Evolutionary conservation across 768 basidiomycete genomes (phyloP).

Genomic region (Trichaptum fuscoviolaceum): DNA sequence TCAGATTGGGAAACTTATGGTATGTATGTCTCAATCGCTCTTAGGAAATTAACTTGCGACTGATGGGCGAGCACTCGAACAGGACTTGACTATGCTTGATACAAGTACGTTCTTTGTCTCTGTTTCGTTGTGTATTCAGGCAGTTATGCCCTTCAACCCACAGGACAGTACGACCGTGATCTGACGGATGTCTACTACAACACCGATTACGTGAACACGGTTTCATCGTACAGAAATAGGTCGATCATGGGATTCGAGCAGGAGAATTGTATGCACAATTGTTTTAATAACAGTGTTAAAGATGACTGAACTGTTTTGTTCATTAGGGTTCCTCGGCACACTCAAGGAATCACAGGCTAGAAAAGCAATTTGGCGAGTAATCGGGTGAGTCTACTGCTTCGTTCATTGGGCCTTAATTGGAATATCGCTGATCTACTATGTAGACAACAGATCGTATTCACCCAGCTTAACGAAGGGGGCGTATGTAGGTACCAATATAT

Average conservation of each 20-base stretch:
- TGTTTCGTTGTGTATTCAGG: not conserved
- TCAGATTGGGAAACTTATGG: conserved; percentile 25
- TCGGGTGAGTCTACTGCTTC: conserved; percentile 10
- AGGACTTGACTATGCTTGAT: conserved; percentile 25
- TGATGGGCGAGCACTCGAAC: not conserved
- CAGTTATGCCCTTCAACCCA: not conserved
- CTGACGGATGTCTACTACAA: conserved; percentile 26
- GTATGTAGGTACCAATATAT: conserved; percentile 3
- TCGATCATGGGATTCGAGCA: conserved; percentile 24
- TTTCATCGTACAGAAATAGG: conserved; percentile 15
- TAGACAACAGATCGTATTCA: conserved; percentile 25
- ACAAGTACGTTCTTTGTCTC: conserved; percentile 13
- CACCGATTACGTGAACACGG: conserved; percentile 16
- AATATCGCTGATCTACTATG: not conserved
- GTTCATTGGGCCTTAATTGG: not conserved
- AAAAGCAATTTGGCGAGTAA: conserved; percentile 23
- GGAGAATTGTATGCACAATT: conserved; percentile 17
- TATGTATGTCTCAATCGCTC: not conserved
- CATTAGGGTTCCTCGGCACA: conserved; percentile 16
- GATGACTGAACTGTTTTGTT: not conserved
- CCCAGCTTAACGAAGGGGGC: conserved; percentile 19
- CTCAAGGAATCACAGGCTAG: conserved; percentile 15
- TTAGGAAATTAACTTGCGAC: not conserved
- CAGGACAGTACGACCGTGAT: conserved; percentile 22
- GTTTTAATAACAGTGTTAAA: not conserved